Evolutionary conservation across 1,284 basidiomycete species (phyloP), one percentile per base, ranked within the genome.

Genomic region (Fomes fomentarius): DNA sequence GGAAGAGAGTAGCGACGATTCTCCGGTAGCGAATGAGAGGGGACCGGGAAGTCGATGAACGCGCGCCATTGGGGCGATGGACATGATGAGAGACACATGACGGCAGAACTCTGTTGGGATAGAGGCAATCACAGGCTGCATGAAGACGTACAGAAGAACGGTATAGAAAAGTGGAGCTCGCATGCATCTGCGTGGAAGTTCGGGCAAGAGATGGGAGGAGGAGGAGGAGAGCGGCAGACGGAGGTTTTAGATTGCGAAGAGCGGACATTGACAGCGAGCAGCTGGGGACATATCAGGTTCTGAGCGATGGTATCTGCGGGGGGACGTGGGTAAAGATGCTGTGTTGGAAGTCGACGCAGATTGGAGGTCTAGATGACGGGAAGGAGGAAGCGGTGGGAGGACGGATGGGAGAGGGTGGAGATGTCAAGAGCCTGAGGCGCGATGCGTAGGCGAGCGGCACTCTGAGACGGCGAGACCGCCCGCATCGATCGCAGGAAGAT

Each of bases 1-100:
- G 49, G 47, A 34, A 41, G 24, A 42, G 52, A 51, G 57, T 39
- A 51, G 59, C 59, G 59, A 61, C 30, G 51, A 53, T 61, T 61
- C 34, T 43, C 59, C 59, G 59, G 39, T 47, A 44, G 47, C 56
- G 56, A 58, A 54, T 55, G 48, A 33, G 39, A 21, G 17, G 33
- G 11, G 28, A 15, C 34, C 43, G 34, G 15, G 40, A 35, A 30
- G 46, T 28, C 24, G 31, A 37, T 22, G 7, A 37, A 42, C 47
- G 46, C 46, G 37, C 34, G 39, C 21, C 47, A 37, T 28, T 25
- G 54, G 19, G 40, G 42, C 24, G 47, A 31, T 21, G 43, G 42
- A 43, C 7, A 19, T 40, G 37, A 24, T 44, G 28, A 22, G 49
- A 43, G 40, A 12, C 28, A 6, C 28, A 50, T 44, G 48, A 47